A percentile compares a stretch with the other conserved stretches of the same genome.
These are phyloP conservation scores for Diutina catenulata DNA, from an alignment of 1,139 yeast species.

Conservation along the genomic window DNA sequence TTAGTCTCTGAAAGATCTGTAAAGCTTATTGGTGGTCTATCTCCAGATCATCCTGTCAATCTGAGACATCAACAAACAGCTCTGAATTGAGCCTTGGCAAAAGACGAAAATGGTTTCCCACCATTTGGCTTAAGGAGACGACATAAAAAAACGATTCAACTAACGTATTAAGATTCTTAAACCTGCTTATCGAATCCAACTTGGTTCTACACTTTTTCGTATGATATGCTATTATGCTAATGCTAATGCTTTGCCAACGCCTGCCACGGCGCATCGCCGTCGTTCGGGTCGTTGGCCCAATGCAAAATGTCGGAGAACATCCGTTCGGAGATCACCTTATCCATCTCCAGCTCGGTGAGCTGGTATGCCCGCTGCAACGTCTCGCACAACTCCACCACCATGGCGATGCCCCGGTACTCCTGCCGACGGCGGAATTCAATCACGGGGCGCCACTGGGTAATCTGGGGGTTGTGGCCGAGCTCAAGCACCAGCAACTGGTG, in stretches of 20 bases:
- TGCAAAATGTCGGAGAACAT: slow-evolving; percentile 5
- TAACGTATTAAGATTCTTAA: too few relatives aligned
- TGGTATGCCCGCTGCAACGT: background rate
- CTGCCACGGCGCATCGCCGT: slow-evolving; percentile 3
- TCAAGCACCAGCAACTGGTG: slow-evolving; percentile 69
- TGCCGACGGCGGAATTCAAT: slow-evolving; percentile 59
- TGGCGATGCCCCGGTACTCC: slow-evolving; percentile 36
- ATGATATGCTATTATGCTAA: too few relatives aligned
- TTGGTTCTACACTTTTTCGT: background rate
- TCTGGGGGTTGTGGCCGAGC: slow-evolving; percentile 46
- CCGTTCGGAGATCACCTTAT: slow-evolving; percentile 1
- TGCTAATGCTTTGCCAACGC: slow-evolving; percentile 2
- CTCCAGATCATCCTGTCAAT: too few relatives aligned
- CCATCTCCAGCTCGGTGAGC: slow-evolving; percentile 1
- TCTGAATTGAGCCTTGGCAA: too few relatives aligned
- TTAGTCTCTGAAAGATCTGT: too few relatives aligned
- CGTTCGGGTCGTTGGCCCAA: slow-evolving; percentile 5
- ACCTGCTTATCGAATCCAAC: too few relatives aligned
- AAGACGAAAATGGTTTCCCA: too few relatives aligned
- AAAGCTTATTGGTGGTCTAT: too few relatives aligned
- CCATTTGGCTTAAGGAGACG: too few relatives aligned
- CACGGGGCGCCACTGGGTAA: slow-evolving; percentile 52
- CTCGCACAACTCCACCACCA: slow-evolving; percentile 76
- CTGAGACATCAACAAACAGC: too few relatives aligned
- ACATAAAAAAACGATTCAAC: too few relatives aligned